Evolutionary conservation across 768 basidiomycete genomes (phyloP), one percentile per base, ranked within the genome.

Genomic region (Auriscalpium vulgare): DNA sequence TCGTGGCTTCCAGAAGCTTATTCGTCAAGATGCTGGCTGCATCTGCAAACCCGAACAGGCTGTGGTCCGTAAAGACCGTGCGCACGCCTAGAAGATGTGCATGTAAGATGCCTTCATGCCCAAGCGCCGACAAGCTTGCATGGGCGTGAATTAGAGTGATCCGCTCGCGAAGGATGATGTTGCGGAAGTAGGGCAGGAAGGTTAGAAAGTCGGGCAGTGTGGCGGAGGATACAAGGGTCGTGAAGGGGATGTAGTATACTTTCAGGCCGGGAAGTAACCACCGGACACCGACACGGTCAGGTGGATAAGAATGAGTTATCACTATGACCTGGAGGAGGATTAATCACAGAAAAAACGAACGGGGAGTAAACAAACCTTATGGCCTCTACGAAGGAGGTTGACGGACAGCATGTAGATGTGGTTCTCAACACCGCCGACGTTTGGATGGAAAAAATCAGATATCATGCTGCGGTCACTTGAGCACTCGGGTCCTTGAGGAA

Each of bases 1-100:
- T 73, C 2, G 89, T 86, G 4, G 82, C 93, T 10, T 83, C 88
- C 43, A 98, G 75, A 37, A 99, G 79, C 69, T 99, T 99, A 74
- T 99, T 99, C 6, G 97, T 97, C 60, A 97, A 75, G 43, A 99
- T 95, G 62, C 95, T 94, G 1, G 94, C 95, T 14, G 97, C 95
- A 66, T 97, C 95, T 36, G 91, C 95, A 65, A 99, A 94, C 1
- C 94, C 95, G 63, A 98, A 98, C 29, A 99, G 71, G 64, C 90
- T 93, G 64, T 99, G 95, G 69, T 99, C 97, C 0, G 97, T 98
- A 68, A 98, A 95, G 10, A 97, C 89, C 0, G 92, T 93, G 43
- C 88, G 83, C 11, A 97, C 77, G 10, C 89, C 87, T 73, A 98
- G 79, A 17, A 91, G 74, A 62, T 93, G 88, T 0, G 93, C 81